Evolutionary conservation across 2,329 filamentous ascomycete species (phyloP), one percentile per base, ranked within the genome.

Genomic region (Aspergillus transmontanensis): DNA sequence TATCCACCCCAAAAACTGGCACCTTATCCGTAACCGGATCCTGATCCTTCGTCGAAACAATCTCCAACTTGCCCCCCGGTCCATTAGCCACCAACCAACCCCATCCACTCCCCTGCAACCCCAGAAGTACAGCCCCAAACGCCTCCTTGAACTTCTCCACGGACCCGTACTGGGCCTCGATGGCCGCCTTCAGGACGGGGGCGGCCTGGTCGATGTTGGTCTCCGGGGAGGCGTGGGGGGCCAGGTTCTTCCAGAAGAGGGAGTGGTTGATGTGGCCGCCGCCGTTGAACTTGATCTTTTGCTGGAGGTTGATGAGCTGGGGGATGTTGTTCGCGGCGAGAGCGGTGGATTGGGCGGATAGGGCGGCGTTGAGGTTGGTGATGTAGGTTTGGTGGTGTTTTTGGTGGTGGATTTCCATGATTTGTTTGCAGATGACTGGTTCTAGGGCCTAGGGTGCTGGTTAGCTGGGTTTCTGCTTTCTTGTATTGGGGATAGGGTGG

Each of bases 361-460:
- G 83, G 51, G 91, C 90, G 62, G 89, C 85, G 83, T 97, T 97
- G 81, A 92, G 90, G 76, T 91, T 91, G 78, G 89, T 95, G 72
- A 97, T 90, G 79, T 97, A 96, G 72, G 93, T 93, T 80, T 94
- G 89, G 83, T 97, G 93, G 84, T 97, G 93, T 82, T 94, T 96
- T 81, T 86, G 87, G 86, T 97, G 91, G 84, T 97, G 93, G 36
- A 96, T 87, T 82, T 96, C 90, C 93, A 97, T 97, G 82, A 97
- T 96, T 81, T 94, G 87, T 76, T 89, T 89, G 46, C 90, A 93
- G 84, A 97, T 86, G 77, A 84, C 76, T 69, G 85, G 86, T 82
- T 97, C 94, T 71, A 97, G 92, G 53, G 93, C 94, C 83, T 71
- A n/a, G 83, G 0, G 88, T 87, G 83, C 80, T 93, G 41, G 59